Evolutionary conservation across 2,329 filamentous ascomycete genomes (phyloP).

Genomic region (Nothomitra cinnamomea): DNA sequence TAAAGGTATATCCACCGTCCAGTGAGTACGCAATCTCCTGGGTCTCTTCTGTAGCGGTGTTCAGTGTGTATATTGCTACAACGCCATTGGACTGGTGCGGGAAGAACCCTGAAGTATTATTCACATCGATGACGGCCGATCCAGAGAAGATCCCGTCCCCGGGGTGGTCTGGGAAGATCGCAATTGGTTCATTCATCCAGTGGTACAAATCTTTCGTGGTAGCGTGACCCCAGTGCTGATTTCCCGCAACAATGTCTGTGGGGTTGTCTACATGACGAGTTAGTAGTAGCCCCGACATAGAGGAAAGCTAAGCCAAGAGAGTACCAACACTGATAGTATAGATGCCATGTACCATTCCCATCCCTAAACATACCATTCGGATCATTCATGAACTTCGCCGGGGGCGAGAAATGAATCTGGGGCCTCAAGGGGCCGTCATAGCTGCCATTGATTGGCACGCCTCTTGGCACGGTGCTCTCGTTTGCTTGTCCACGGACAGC

Average conservation of each 20-base stretch:
- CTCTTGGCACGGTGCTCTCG: constrained; percentile 15
- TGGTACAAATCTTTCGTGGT: constrained; percentile 44
- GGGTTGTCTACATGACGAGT: constrained; percentile 27
- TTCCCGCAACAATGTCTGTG: constrained; percentile 31
- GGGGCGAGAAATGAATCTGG: constrained; percentile 39
- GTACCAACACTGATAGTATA: constrained; percentile 44
- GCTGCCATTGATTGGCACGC: constrained; percentile 22
- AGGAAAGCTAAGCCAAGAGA: background rate
- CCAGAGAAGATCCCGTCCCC: constrained; percentile 33
- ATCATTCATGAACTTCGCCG: constrained; percentile 40
- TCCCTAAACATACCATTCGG: constrained; percentile 48
- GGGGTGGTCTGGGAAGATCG: constrained; percentile 33
- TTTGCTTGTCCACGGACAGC: background rate
- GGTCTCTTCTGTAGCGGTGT: constrained; percentile 17
- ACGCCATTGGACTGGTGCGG: constrained; percentile 41
- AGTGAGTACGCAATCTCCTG: constrained; percentile 45
- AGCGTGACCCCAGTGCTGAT: constrained; percentile 51
- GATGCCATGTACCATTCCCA: constrained; percentile 38
- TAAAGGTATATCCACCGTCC: constrained; percentile 45
- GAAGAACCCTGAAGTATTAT: constrained; percentile 52
- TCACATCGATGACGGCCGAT: constrained; percentile 39
- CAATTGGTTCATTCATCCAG: constrained; percentile 48
- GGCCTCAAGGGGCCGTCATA: constrained; percentile 27
- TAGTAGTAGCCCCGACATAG: constrained; percentile 1
- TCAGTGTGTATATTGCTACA: constrained; percentile 40